Percentiles rank a stretch among this genome's conserved stretches.
These are phyloP conservation scores for Lactarius sp. DNA, from an alignment of 768 basidiomycete species.

Conservation along the genomic window DNA sequence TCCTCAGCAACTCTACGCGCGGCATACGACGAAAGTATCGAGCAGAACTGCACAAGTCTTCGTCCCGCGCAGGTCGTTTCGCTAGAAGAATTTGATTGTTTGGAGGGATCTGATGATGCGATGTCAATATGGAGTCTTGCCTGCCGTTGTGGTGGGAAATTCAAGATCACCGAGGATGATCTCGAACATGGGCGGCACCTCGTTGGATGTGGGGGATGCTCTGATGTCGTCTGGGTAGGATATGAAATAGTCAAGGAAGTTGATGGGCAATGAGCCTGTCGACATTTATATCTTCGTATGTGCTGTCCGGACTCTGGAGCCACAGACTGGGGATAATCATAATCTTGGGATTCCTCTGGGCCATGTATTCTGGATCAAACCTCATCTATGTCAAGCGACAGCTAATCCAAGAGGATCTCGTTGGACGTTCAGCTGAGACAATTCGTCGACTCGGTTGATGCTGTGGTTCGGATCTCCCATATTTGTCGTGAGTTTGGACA, in stretches of 20 bases:
- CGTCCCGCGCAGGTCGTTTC: slow-evolving; percentile 77
- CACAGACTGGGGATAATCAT: not conserved
- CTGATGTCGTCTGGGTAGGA: slow-evolving; percentile 82
- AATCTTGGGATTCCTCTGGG: too few relatives aligned
- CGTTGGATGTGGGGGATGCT: slow-evolving; percentile 68
- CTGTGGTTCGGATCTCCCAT: not conserved
- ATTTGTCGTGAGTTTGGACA: not conserved
- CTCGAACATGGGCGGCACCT: slow-evolving; percentile 72
- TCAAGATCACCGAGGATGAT: slow-evolving; percentile 49
- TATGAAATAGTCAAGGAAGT: slow-evolving; percentile 51
- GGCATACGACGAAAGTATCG: slow-evolving; percentile 43
- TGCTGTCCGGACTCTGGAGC: not conserved
- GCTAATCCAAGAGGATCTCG: not conserved
- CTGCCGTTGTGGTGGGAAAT: slow-evolving; percentile 73
- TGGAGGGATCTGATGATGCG: slow-evolving; percentile 34
- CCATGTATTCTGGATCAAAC: not conserved
- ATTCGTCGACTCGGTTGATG: not conserved
- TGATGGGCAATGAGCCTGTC: not conserved
- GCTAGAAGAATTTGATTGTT: slow-evolving; percentile 57
- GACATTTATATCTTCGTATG: not conserved
- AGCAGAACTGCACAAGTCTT: slow-evolving; percentile 34
- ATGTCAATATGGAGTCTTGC: slow-evolving; percentile 46
- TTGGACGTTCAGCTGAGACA: not conserved
- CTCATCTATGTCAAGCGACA: not conserved
- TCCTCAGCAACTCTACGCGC: slow-evolving; percentile 44